Base-by-base conservation (phyloP, 805 yeast species). In the Metschnikowia proteae region DNA sequence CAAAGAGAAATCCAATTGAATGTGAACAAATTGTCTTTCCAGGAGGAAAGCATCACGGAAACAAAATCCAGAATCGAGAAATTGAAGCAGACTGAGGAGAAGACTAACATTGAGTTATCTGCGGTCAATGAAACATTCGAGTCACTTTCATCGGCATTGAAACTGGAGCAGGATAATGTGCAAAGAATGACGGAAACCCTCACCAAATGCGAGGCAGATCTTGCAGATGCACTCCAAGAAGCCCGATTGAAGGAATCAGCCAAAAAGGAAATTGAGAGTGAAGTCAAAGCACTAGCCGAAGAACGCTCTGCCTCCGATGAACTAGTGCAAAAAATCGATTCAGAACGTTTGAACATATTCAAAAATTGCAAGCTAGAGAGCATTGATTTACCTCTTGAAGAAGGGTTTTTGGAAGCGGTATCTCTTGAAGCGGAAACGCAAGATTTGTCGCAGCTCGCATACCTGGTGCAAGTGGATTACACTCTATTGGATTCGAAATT, bases 321-420 rank as follows among this genome's bases (percentile, higher is more conserved):
- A 54, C 75, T 74, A 26, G 57, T 79, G 5, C 82, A 83, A 35
- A 78, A 77, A 49, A 58, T 73, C 4, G 80, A 78, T 50, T 60
- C 80, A 30, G 87, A 82, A 43, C 78, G 84, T 58, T 67, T 80
- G 6, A 78, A 79, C 53, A 69, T 80, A 17, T 71, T 90, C 51
- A 82, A 83, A 53, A 81, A 80, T 53, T 87, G 96, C 66, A 88
- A 86, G 58, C 76, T 91, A 50, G 87, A 87, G 46, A 84, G 79
- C 48, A 73, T 86, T 23, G 69, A 73, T 10, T 59, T 89, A 11
- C 95, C 96, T 1, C 63, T 88, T 29, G 56, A 62, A 5, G 79
- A 78, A 26, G 90, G 90, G 0, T 73, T 81, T 9, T 65, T 86
- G 31, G 84, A 80, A 17, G 74, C 70, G 26, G 68, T 88, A 25